Evolutionary conservation across 129 eudicot genomes (phyloP), one percentile per base, ranked within the genome.

Genomic region (Chrysanthemum seticuspe): DNA sequence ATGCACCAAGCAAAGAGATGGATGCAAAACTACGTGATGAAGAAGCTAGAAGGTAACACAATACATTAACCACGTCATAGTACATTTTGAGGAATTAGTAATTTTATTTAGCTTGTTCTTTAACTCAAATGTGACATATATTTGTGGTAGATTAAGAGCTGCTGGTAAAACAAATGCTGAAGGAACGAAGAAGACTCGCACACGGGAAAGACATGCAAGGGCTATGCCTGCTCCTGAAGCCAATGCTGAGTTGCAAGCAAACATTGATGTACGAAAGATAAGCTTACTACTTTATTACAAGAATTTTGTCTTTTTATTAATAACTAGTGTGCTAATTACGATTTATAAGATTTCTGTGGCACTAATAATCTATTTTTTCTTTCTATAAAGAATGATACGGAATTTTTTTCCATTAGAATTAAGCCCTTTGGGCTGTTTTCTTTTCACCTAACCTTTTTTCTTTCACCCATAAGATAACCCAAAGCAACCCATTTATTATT

Each of bases 1-100:
- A 92, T 78, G 96, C 97, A 75, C 97, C 97, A 2, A 92, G 82
- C 82, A 92, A 92, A 79, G 97, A 92, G 84, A 92, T 92, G 96
- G 97, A 92, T 83, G 97, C 96, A 52, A 92, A 88, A 80, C 60
- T 91, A 44, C 96, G 97, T 11, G 97, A 89, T 73, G 96, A 92
- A 85, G 94, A 88, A 79, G 91, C 97, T 73, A 70, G 97, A 87
- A 88, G 97, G 97, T 78, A 3, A 36, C 44, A 81, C 34, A 62
- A 74, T 65, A 27, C 23, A 49, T 31, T 55, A 21, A 68, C 51
- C 44, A 50, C 36, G 2, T 27, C 4, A 50, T 60, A 6, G 9
- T 40, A 7, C 47, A 40, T 36, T 5, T 36, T 36, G 7, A 36
- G 7, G 7, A 36, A 36, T 36, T 36, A 36, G 9, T 40, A 40